Base-by-base conservation (phyloP, 169 alveolate species). In the Perkinsus chesapeaki region DNA sequence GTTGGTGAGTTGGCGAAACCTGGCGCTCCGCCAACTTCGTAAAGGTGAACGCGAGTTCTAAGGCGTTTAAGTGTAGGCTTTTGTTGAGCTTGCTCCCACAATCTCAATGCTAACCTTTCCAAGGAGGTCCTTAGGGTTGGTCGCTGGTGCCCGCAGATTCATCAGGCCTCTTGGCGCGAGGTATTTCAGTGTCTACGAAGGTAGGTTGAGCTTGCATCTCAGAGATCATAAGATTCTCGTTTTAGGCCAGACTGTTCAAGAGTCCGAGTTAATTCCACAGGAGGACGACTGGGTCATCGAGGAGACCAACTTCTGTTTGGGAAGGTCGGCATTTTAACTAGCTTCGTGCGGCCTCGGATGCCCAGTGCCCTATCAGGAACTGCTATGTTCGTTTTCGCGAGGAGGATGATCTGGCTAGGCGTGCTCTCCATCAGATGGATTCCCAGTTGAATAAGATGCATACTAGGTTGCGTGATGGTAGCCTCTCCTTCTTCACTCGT, bases 221-320 rank as follows among this genome's bases (percentile, higher is more conserved):
- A n/a, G n/a, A n/a, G n/a, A n/a, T n/a, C n/a, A n/a, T n/a, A n/a
- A n/a, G n/a, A n/a, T n/a, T n/a, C n/a, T n/a, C n/a, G n/a, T 96
- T n/a, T 43, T 16, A 43, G 99, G 99, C 39, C 96, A 97, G 93
- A 93, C 96, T 39, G 97, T 98, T 92, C 96, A 97, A 38, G 96
- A 96, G 43, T 97, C 96, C 73, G 97, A 97, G 92, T 96, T 97
- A 93, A 96, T 97, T 39, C 96, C 97, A 94, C 97, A 96, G 94
- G 95, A 95, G 92, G 98, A 97, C 60, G 97, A 97, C 95, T 98
- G 99, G 99, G 98, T 97, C 39, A 97, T 98, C 73, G 99, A 98
- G 94, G 99, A 98, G 95, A 98, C 99, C 82, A 98, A 98, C 95
- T 98, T 98, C 95, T 98, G 99, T 94, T 95, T 98, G 39, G 99